Evolutionary conservation across 768 basidiomycete genomes (phyloP), one percentile per base, ranked within the genome.

Genomic region (Dioszegia hungarica): DNA sequence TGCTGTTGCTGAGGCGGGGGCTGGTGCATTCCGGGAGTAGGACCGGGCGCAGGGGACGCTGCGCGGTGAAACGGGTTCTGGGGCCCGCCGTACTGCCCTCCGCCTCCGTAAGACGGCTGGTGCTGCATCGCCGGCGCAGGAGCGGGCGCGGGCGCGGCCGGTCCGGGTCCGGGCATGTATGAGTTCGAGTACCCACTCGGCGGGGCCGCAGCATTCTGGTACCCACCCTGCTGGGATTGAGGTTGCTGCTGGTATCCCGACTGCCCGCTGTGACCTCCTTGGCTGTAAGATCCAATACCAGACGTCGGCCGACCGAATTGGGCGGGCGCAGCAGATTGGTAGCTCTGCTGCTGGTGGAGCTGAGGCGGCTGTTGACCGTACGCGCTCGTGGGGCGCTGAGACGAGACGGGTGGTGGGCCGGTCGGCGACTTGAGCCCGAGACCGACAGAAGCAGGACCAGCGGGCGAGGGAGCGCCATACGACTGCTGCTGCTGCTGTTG

Each of bases 91-190:
- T 24, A 56, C 60, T 47, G 52, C 15, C 8, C 15, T 53, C 3
- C 41, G 36, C 54, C 15, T 25, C 52, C 34, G 17, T 29, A 59
- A 20, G 41, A 38, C 9, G 29, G 37, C 39, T 53, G 61, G 10
- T 53, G 47, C 39, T 59, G 64, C 46, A 77, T 77, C 3, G 77
- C 75, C 0, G 71, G 64, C 52, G 78, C 80, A 44, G 78, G 80
- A 61, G n/a, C n/a, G n/a, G n/a, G n/a, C n/a, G n/a, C n/a, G n/a
- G n/a, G n/a, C n/a, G n/a, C n/a, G n/a, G n/a, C n/a, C n/a, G n/a
- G n/a, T n/a, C n/a, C n/a, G n/a, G n/a, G n/a, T n/a, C n/a, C n/a
- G n/a, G 78, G 67, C 11, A 28, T 39, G 36, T 65, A 62, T 15
- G 72, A 67, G n/a, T 78, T 75, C 25, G 79, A 74, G 17, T 60